Percentiles rank a stretch among this genome's conserved stretches.
phyloP scores from a whole-genome alignment of 805 yeast species.

The Candida maesae region DNA sequence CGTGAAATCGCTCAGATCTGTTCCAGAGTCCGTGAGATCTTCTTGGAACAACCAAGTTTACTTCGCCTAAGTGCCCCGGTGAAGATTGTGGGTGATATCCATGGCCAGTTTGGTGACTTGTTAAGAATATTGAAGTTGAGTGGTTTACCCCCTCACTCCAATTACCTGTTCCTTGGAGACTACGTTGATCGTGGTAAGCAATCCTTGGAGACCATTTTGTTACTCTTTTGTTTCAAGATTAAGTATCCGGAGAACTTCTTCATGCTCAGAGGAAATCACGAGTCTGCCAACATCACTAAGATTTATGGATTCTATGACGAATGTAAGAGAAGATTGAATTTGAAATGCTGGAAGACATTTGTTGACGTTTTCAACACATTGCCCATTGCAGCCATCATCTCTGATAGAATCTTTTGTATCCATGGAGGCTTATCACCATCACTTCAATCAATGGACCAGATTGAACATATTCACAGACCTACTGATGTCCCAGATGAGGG shows the following conservation, averaged over 20 bases:
- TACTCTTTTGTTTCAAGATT: constrained; percentile 87
- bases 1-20: constrained; percentile 80
- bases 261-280: constrained; percentile 91
- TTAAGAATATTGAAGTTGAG: constrained; percentile 90
- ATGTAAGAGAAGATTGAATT: constrained; percentile 88
- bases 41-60: constrained; percentile 84
- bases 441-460: constrained; percentile 58
- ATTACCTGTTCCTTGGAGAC: constrained; percentile 91
- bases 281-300: constrained; percentile 93
- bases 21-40: constrained; percentile 80
- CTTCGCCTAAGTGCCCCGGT: constrained; percentile 78
- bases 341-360: constrained; percentile 91
- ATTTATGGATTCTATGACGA: constrained; percentile 98
- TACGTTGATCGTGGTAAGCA: constrained; percentile 98
- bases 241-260: constrained; percentile 96
- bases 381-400: constrained; percentile 94
- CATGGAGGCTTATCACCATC: constrained; percentile 84
- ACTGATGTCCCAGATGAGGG: constrained; percentile 84
- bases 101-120: constrained; percentile 92
- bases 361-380: constrained; percentile 93
- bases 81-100: constrained; percentile 88
- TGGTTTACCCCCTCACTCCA: constrained; percentile 94
- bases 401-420: constrained; percentile 88
- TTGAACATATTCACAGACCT: constrained; percentile 69
- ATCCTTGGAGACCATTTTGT: constrained; percentile 83